Conservation (phyloP, 2,329 filamentous ascomycete species). For the Calonectria montana region DNA sequence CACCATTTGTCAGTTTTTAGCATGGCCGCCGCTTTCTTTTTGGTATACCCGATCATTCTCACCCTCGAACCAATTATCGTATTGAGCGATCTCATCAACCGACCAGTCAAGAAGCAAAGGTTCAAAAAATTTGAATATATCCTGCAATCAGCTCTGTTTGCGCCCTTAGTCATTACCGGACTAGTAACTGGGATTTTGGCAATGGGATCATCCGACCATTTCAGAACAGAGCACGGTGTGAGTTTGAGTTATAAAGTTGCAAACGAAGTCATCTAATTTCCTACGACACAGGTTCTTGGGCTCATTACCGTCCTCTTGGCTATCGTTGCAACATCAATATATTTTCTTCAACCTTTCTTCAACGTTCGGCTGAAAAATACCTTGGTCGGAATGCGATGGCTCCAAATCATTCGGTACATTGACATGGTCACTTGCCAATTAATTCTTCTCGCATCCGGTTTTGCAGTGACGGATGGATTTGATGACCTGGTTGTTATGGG, state of each 20-base stretch:
- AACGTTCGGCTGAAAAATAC: not conserved
- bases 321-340: not conserved
- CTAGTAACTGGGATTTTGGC: not conserved
- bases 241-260: not conserved
- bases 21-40: conserved; percentile 12
- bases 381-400: not conserved
- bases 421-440: conserved; percentile 6
- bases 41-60: not conserved
- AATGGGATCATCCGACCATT: conserved; percentile 14
- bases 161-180: not conserved
- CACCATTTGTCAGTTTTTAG: conserved; percentile 1
- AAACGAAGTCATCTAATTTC: not conserved
- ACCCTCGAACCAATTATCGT: not conserved
- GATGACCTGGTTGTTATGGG: conserved; percentile 16
- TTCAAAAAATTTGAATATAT: conserved; percentile 2
- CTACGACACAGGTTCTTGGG: not conserved
- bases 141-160: not conserved
- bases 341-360: not conserved
- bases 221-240: conserved; percentile 16
- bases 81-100: not conserved
- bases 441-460: conserved; percentile 1
- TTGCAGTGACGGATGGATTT: conserved; percentile 3
- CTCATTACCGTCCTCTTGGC: not conserved
- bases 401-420: conserved; percentile 3
- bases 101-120: not conserved